Evolutionary conservation across 495 filamentous ascomycete genomes (phyloP), one percentile per base, ranked within the genome.

Genomic region (Glarea lozoyensis): DNA sequence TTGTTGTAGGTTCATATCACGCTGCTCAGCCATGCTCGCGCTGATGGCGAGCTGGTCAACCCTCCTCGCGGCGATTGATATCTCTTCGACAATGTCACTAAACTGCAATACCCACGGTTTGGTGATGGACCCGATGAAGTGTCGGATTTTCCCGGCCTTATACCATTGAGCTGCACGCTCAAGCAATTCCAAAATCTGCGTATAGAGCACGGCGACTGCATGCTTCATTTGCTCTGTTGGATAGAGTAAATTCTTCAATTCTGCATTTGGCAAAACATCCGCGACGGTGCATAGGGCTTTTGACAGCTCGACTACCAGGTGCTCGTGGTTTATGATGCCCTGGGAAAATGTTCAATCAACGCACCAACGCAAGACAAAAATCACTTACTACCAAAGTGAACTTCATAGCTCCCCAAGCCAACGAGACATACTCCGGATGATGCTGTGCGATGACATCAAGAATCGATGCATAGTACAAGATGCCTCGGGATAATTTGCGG

Each of bases 351-450:
- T 34, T 19, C n/a, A 23, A n/a, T 15, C 25, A 24, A 10, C 2
- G 5, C 13, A 42, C 7, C 9, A 13, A 18, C 20, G 12, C 6
- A 43, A 6, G 3, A 11, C 3, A 25, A 48, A n/a, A n/a, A n/a
- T n/a, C n/a, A n/a, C 46, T 48, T 6, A 60, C 57, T 1, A 40
- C 27, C 31, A 58, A 53, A 3, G 59, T 16, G 19, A 61, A 50
- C 30, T 60, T 64, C 43, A 61, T 51, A 1, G 57, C 39, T n/a
- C 61, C 62, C 56, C 55, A 65, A 4, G 41, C 62, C 11, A 63
- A 40, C 2, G 62, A 56, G 7, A 55, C 58, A 25, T 65, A 65
- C 40, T 65, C 56, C 10, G 60, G 62, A 43, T 60, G 44, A 10
- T 57, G 50, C 29, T 51, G 46, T 12, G 46, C 49, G 1, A 58